Evolutionary conservation across 345 rosid genomes (phyloP), one percentile per base, ranked within the genome.

Genomic region (Ceriops zippeliana): DNA sequence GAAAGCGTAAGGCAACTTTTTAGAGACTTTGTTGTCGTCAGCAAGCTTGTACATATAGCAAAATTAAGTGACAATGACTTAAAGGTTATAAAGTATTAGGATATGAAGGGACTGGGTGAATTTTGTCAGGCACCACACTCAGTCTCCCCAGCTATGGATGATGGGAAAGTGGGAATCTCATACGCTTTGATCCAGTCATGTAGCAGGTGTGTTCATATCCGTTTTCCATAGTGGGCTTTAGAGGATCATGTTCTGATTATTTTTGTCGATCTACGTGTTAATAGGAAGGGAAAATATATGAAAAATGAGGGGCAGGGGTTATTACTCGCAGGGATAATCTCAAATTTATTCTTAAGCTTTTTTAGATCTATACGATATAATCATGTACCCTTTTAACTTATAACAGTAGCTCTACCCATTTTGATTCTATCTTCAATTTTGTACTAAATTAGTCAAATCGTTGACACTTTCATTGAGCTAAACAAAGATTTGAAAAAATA

Each of bases 51-150:
- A 70, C 46, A 73, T 66, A 54, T 66, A 54, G 9, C 5, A 7
- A 6, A 6, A 16, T 34, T 17, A 42, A 42, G 49, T 13, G 3
- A 31, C 13, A 20, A 58, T 62, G 15, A 15, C 47, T 60, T 5
- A 38, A 24, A 24, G 11, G 21, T 52, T 52, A 56, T 70, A 62
- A 78, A 7, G 69, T 66, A 67, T 63, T 2, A 22, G 47, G 63
- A 71, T 54, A 58, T 32, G 62, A 52, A 63, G 74, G 75, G 80
- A 62, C 87, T 73, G 96, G 65, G 87, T 87, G 91, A 83, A 81
- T 87, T 87, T 90, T 90, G 96, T 66, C 81, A 76, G 83, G 64
- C 59, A 28, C 49, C 62, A 80, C 92, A 81, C 89, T 87, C 89
- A 51, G 91, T 81, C 79, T 70, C 70, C 73, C 64, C 26, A 27